Evolutionary conservation across 2,329 filamentous ascomycete species (phyloP), one percentile per base, ranked within the genome.

Genomic region (Pseudogymnoascus pannorum): DNA sequence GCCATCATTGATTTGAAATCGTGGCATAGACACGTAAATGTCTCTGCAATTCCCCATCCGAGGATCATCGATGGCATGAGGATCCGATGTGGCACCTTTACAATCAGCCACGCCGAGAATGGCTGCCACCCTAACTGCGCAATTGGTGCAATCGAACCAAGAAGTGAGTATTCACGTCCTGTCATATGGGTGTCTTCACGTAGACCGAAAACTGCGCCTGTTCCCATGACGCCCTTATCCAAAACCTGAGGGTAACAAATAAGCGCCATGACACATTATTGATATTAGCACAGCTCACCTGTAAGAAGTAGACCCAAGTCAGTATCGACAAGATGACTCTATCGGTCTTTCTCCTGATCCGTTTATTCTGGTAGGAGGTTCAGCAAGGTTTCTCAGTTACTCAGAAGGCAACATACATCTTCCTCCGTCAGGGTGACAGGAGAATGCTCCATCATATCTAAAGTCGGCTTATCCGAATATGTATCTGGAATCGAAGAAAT

Each of bases 81-180:
- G 66, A 83, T 83, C 14, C 81, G 81, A 0, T 78, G 80, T 0
- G 81, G 82, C 0, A 82, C 66, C 65, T 81, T 80, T 26, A 83
- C 80, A 0, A 83, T 74, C 4, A 81, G 66, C 61, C 76, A 77
- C 0, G 82, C 81, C 4, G 82, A 76, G 0, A 82, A 72, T 1
- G 81, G 80, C 66, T 86, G 82, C 74, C 83, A 80, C 11, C 83
- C 72, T 7, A 86, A 76, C 68, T 85, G 81, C 0, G 82, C 82
- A n/a, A 85, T 72, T 66, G 82, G 87, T 12, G 87, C 73, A 59
- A 87, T 79, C 1, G 81, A 85, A 0, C 82, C 81, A 0, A 87
- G 78, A 83, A 83, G 86, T 1, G 83, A 85, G 69, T 79, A 75
- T 60, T 82, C 73, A 31, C 75, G 70, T 16, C 75, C 78, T n/a